phyloP scores from a whole-genome alignment of 129 eudicot genomes.

The Chrysanthemum makinoi region DNA sequence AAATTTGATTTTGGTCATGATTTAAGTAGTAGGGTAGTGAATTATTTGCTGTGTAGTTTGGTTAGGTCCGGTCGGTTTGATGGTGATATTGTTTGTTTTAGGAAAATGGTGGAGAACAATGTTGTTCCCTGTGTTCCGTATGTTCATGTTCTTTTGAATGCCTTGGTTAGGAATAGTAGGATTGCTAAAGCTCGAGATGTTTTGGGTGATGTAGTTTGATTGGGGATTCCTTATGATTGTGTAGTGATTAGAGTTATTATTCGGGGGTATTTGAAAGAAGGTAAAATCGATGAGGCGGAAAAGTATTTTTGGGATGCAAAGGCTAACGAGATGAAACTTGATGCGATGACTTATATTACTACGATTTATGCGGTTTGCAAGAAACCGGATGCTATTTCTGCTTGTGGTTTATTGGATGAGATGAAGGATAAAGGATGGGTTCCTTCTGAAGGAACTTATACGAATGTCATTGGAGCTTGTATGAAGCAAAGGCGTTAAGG shows the following conservation, averaged over 20 bases:
- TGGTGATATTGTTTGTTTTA: no score
- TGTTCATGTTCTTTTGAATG: no score
- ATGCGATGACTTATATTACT: conserved; percentile 45
- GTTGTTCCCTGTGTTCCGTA: no score
- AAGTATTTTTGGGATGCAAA: conserved; percentile 56
- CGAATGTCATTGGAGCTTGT: conserved; percentile 67
- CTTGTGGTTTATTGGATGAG: conserved; percentile 53
- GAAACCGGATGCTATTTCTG: conserved; percentile 39
- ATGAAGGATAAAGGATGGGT: conserved; percentile 79
- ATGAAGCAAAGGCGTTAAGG: conserved; percentile 64
- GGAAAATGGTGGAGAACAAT: no score
- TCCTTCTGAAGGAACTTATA: conserved; percentile 60
- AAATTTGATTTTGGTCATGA: no score
- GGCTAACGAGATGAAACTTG: conserved; percentile 49
- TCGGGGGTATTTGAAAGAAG: conserved; percentile 52
- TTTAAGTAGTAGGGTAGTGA: no score
- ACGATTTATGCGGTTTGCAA: conserved; percentile 60
- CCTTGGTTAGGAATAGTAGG: no score
- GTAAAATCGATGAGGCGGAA: conserved; percentile 51
- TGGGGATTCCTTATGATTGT: no score
- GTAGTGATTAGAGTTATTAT: conserved; percentile 49
- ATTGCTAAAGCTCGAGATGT: no score
- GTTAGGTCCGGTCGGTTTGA: no score
- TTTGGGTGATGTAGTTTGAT: no score
- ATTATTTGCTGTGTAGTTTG: no score